Conservation (phyloP, 441 rosid genomes). For the Biscutella laevigata region DNA sequence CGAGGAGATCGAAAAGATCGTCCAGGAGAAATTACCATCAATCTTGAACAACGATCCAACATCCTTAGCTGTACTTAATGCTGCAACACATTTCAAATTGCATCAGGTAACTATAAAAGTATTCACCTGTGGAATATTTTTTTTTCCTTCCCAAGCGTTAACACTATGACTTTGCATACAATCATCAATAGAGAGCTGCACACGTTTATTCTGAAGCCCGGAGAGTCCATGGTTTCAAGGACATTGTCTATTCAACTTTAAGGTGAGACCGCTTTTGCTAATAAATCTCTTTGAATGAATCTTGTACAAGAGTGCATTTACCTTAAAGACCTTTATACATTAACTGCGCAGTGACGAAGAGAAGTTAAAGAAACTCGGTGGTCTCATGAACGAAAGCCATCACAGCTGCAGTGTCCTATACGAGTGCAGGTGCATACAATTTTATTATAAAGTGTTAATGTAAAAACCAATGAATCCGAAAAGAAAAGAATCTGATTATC, state of each 20-base stretch:
- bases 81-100: slow-evolving; percentile 68
- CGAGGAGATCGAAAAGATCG: slow-evolving; percentile 63
- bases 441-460: neutral
- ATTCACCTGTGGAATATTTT: neutral
- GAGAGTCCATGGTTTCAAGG: slow-evolving; percentile 78
- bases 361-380: slow-evolving; percentile 66
- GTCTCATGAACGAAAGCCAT: slow-evolving; percentile 84
- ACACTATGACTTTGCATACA: neutral
- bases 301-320: neutral
- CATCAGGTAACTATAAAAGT: slow-evolving; percentile 47
- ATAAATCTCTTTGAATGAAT: neutral
- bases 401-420: slow-evolving; percentile 81
- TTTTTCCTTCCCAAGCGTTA: neutral
- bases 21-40: slow-evolving; percentile 41
- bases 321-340: neutral
- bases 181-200: slow-evolving; percentile 59
- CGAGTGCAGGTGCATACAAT: slow-evolving; percentile 78
- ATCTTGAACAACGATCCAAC: slow-evolving; percentile 51
- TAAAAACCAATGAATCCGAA: neutral
- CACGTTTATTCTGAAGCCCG: slow-evolving; percentile 87
- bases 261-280: slow-evolving; percentile 32
- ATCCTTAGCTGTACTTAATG: slow-evolving; percentile 74
- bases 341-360: slow-evolving; percentile 59
- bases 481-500: neutral
- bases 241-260: slow-evolving; percentile 51